A percentile compares a stretch with the other conserved stretches of the same genome.
Conservation (phyloP, 768 basidiomycete genomes). For the Tylopilus felleus region DNA sequence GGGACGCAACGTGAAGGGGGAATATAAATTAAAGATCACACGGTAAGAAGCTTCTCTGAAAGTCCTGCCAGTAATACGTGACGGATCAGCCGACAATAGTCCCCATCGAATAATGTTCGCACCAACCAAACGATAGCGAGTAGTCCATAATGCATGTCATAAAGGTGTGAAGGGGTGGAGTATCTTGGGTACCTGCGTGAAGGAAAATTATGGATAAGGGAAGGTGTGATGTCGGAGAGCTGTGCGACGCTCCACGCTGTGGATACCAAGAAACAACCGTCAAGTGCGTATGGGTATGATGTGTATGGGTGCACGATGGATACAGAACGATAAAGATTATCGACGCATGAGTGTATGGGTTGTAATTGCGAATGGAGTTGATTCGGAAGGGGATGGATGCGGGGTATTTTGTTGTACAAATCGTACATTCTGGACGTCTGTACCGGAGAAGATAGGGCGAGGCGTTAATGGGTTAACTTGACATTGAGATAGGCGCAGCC, state of each 20-base stretch:
- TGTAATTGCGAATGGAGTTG: conserved; percentile 21
- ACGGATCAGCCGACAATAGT: conserved; percentile 16
- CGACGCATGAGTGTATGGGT: conserved; percentile 27
- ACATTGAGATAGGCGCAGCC: conserved; percentile 15
- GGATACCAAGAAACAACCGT: conserved; percentile 18
- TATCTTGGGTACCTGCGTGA: conserved; percentile 25
- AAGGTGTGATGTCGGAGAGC: conserved; percentile 13
- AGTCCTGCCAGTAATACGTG: conserved; percentile 18
- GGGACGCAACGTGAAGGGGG: conserved; percentile 8
- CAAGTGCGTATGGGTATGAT: conserved; percentile 24
- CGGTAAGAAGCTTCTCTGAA: conserved; percentile 21
- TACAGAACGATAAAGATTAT: conserved; percentile 34
- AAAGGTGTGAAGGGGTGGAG: conserved; percentile 11
- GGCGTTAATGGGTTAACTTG: neutral
- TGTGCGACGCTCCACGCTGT: conserved; percentile 14
- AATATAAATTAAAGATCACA: conserved; percentile 21
- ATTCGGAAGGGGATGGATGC: conserved; percentile 9
- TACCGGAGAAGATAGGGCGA: conserved; percentile 1
- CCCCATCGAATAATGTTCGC: conserved; percentile 7
- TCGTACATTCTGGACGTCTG: conserved; percentile 17
- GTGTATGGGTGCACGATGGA: conserved; percentile 30
- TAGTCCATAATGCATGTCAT: conserved; percentile 31
- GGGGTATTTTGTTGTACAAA: conserved; percentile 21
- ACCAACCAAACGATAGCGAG: conserved; percentile 25
- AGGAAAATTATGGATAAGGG: conserved; percentile 10